phyloP scores from a whole-genome alignment of 75 land plant genomes.

The Cunninghamia lanceolata region DNA sequence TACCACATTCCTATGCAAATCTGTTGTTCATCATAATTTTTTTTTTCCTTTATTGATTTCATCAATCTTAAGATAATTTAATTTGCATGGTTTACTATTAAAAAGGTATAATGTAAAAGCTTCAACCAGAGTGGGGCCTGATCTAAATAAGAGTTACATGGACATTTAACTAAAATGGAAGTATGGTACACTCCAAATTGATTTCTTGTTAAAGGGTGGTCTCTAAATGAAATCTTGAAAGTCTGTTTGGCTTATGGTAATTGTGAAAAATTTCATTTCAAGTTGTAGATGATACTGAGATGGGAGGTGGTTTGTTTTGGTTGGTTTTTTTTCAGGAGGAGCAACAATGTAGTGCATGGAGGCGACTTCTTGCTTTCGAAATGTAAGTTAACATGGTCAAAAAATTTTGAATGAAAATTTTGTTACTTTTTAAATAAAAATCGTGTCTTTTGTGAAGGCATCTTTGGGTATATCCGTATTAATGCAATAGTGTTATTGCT shows the following conservation, averaged over 20 bases:
- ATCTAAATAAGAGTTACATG: not conserved
- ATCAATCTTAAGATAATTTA: not conserved
- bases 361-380: conserved; percentile 79
- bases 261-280: not conserved
- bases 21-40: not conserved
- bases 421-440: not conserved
- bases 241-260: not conserved
- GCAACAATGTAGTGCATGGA: conserved; percentile 93
- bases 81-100: not conserved
- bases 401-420: not conserved
- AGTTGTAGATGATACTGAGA: not conserved
- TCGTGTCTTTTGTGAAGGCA: not conserved
- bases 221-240: not conserved
- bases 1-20: not conserved
- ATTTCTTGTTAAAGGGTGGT: not conserved
- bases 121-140: not conserved
- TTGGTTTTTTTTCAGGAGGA: conserved; percentile 75
- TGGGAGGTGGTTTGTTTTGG: not conserved
- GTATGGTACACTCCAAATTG: not conserved
- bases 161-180: not conserved
- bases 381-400: conserved; percentile 56
- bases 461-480: not conserved
- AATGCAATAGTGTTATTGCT: not conserved
- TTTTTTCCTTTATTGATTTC: not conserved
- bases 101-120: not conserved